phyloP scores from a whole-genome alignment of 257 asterid species.

The Ocimum tenuiflorum region DNA sequence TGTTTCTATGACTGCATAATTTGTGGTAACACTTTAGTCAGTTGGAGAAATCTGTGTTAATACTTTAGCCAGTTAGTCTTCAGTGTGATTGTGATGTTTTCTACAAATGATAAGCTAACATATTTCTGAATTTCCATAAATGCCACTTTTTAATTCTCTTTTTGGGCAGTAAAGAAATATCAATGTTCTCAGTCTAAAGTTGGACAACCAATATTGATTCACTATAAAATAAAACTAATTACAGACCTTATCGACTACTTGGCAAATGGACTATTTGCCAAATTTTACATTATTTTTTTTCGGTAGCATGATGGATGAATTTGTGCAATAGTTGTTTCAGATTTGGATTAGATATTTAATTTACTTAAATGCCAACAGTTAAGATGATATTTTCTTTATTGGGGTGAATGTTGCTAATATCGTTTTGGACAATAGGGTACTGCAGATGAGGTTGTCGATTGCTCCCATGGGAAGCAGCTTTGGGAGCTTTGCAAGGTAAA shows the following conservation, averaged over 20 bases:
- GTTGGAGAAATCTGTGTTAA: too few species aligned
- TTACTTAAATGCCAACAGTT: neutral
- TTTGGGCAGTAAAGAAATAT: too few species aligned
- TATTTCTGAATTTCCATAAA: too few species aligned
- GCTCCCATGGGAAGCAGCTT: conserved; percentile 87
- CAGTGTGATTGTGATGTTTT: too few species aligned
- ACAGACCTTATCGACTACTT: neutral
- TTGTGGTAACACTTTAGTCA: too few species aligned
- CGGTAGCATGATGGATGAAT: neutral
- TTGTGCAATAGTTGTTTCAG: neutral
- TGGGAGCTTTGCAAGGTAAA: conserved; percentile 77
- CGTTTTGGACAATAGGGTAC: conserved; percentile 49
- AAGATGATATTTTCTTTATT: neutral
- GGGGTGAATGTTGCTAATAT: conserved; percentile 9
- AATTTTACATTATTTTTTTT: neutral
- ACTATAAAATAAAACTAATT: neutral
- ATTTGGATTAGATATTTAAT: neutral
- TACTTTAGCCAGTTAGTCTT: too few species aligned
- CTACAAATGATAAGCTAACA: too few species aligned
- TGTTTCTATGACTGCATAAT: too few species aligned
- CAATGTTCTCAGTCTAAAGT: too few species aligned
- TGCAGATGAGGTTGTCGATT: conserved; percentile 90
- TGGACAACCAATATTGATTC: neutral
- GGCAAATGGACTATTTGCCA: neutral
- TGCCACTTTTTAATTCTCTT: too few species aligned